These are phyloP conservation scores for Penicillium capsulatum DNA, from an alignment of 2,329 filamentous ascomycete species.

Conservation along the genomic window DNA sequence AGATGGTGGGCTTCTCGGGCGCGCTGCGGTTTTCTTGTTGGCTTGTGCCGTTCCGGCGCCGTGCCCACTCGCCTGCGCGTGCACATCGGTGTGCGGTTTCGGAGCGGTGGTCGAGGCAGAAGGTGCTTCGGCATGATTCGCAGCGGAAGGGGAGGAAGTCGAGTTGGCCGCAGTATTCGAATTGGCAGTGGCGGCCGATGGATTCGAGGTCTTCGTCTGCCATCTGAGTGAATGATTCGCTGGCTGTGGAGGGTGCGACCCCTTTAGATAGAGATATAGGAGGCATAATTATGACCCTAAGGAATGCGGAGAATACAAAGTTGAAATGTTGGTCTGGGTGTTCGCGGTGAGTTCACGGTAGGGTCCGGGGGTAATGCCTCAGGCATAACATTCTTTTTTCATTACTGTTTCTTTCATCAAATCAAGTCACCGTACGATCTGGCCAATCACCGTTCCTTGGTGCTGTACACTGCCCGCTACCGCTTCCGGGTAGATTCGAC, in stretches of 20 bases:
- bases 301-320: too few species aligned
- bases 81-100: constrained; percentile 73
- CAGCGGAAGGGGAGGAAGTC: constrained; percentile 96
- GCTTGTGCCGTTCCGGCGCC: constrained; percentile 37
- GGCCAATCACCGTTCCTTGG: too few species aligned
- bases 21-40: constrained; percentile 28
- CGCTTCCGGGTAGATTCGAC: too few species aligned
- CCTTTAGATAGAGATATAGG: constrained; percentile 25
- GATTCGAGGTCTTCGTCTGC: constrained; percentile 71
- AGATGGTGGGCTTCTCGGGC: constrained; percentile 51
- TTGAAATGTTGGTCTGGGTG: too few species aligned
- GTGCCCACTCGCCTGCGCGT: constrained; percentile 59
- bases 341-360: too few species aligned
- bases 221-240: constrained; percentile 38
- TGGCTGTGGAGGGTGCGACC: constrained; percentile 9
- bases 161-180: constrained; percentile 85
- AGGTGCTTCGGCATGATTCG: constrained; percentile 78
- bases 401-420: too few species aligned
- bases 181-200: constrained; percentile 87
- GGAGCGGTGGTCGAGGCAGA: constrained; percentile 88
- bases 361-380: too few species aligned
- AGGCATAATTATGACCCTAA: too few species aligned
- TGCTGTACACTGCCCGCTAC: too few species aligned
- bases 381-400: too few species aligned
- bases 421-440: too few species aligned